phyloP scores from a whole-genome alignment of 495 filamentous ascomycete species.

The Podospora didyma region DNA sequence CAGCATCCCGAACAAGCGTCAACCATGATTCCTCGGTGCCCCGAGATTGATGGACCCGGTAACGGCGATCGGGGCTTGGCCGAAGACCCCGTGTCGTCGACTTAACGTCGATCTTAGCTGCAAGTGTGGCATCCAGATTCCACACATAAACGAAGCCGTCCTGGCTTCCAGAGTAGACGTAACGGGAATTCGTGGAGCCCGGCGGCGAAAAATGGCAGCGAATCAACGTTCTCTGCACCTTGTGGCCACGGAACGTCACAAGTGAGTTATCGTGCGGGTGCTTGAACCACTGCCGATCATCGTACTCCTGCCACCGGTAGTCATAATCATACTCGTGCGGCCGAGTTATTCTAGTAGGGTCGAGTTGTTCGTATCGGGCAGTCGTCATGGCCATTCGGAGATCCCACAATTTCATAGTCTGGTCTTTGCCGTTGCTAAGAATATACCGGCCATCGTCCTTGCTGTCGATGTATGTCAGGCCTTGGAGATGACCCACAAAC shows the following conservation, averaged over 20 bases:
- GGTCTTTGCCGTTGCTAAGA: slow-evolving; percentile 91
- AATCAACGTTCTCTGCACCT: slow-evolving; percentile 83
- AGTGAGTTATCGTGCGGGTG: slow-evolving; percentile 88
- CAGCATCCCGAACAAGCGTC: slow-evolving; percentile 87
- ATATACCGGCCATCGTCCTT: slow-evolving; percentile 96
- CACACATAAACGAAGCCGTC: slow-evolving; percentile 89
- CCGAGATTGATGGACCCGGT: slow-evolving; percentile 27
- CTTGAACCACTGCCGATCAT: slow-evolving; percentile 61
- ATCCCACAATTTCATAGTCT: slow-evolving; percentile 98
- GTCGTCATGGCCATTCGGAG: slow-evolving; percentile 76
- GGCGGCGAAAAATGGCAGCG: slow-evolving; percentile 95
- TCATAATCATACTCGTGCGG: slow-evolving; percentile 71
- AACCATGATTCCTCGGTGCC: slow-evolving; percentile 50
- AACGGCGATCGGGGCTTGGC: slow-evolving; percentile 3
- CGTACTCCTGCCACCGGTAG: slow-evolving; percentile 74
- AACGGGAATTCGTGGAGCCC: slow-evolving; percentile 80
- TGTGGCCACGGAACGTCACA: slow-evolving; percentile 89
- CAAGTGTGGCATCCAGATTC: slow-evolving; percentile 90
- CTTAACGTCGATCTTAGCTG: slow-evolving; percentile 72
- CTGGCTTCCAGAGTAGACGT: slow-evolving; percentile 85
- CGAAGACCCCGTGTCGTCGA: slow-evolving; percentile 48
- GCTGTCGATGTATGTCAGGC: slow-evolving; percentile 91
- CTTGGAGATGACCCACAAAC: slow-evolving; percentile 92
- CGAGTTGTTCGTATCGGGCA: slow-evolving; percentile 52
- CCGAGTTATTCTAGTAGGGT: slow-evolving; percentile 29